phyloP scores from a whole-genome alignment of 2,329 filamentous ascomycete genomes.

The Leptographium flavum region DNA sequence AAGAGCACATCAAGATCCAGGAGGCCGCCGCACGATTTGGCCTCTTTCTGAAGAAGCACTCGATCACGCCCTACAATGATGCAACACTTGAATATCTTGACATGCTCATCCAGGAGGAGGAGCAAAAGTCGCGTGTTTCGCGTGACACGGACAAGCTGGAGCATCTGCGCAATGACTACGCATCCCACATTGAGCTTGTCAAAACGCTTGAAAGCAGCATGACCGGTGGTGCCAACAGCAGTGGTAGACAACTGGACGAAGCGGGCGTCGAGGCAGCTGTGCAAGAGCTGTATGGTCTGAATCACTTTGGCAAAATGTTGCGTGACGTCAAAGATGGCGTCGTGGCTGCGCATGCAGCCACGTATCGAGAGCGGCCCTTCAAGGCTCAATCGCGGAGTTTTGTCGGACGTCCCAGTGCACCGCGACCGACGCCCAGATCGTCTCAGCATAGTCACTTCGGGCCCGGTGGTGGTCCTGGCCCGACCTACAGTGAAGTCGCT shows the following conservation, averaged over 20 bases:
- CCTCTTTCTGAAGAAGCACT: slow-evolving; percentile 22
- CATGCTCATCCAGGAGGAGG: slow-evolving; percentile 22
- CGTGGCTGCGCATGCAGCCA: not conserved
- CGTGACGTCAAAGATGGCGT: slow-evolving; percentile 2
- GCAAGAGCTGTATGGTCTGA: not conserved
- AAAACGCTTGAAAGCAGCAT: slow-evolving; percentile 9
- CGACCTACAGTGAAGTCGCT: too few relatives aligned
- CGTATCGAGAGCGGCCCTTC: slow-evolving; percentile 5
- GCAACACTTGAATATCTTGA: slow-evolving; percentile 24
- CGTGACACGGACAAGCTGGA: slow-evolving; percentile 13
- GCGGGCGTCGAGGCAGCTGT: slow-evolving; percentile 1
- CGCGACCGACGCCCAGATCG: not conserved
- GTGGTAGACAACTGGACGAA: not conserved
- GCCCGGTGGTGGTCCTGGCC: too few relatives aligned
- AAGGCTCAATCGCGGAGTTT: not conserved
- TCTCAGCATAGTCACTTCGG: not conserved
- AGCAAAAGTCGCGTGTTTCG: slow-evolving; percentile 17
- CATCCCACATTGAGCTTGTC: slow-evolving; percentile 12
- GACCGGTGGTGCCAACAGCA: not conserved
- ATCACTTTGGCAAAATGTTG: slow-evolving; percentile 2
- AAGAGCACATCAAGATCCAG: slow-evolving; percentile 19
- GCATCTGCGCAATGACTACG: slow-evolving; percentile 11
- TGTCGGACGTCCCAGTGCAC: not conserved
- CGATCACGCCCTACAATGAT: slow-evolving; percentile 25
- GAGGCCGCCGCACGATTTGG: slow-evolving; percentile 22